Evolutionary conservation across 2,329 filamentous ascomycete genomes (phyloP), one percentile per base, ranked within the genome.

Genomic region (Colletotrichum agaves): DNA sequence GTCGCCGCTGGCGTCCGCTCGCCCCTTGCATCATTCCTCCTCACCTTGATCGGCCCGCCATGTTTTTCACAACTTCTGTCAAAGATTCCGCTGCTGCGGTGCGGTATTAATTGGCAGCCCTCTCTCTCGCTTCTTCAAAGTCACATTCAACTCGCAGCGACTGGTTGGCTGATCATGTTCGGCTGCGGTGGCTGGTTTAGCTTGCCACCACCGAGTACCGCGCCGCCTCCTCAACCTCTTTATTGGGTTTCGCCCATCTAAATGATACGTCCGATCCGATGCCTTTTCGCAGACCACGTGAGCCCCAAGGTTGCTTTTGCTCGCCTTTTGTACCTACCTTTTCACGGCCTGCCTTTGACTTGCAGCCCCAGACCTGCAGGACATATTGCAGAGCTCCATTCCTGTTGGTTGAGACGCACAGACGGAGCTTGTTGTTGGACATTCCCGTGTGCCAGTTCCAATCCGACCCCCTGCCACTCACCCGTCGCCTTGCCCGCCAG

Each of bases 361-460:
- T 69, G 66, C 66, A 69, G 49, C 50, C 17, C 50, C 35, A 37
- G 49, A 33, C 62, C 66, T 69, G 62, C 66, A 67, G 56, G 43
- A 43, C 61, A 68, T 55, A 43, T 39, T 60, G 53, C 53, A 23
- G 61, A 35, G 56, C 56, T 67, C 62, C 66, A 67, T 69, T 66
- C 66, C 62, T 66, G 62, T 69, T 66, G 66, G 62, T 61, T 66
- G 56, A 61, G 62, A 47, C 39, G 66, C 62, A 69, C 66, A 69
- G 56, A 67, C 66, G 56, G 56, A 62, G 43, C 53, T 59, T 52
- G 64, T 67, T 33, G 64, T 67, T 60, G 64, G 64, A 44, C 52
- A 39, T 41, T 43, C 21, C 61, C 64, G 64, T 35, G 66, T 69
- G 61, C 43, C 44, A 56, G 43, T 67, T 69, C 27, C 66, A 62